A percentile compares a stretch with the other conserved stretches of the same genome.
Evolutionary conservation across 352 stramenopile genomes (phyloP).

Genomic region (Phytophthora agathidicida): DNA sequence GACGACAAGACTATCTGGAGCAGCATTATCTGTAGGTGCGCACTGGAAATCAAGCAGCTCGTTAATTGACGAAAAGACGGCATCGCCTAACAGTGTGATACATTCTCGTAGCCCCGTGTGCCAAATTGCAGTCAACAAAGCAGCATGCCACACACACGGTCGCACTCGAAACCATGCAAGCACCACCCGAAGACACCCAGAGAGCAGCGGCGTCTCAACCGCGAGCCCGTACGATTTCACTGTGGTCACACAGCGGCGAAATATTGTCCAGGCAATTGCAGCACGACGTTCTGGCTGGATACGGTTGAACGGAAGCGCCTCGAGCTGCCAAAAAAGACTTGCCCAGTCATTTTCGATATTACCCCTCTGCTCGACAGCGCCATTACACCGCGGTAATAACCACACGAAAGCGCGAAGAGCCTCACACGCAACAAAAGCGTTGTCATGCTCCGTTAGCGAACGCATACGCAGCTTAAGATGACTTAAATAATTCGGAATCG

Average conservation of each 20-base stretch:
- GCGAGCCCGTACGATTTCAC: conserved; percentile 37
- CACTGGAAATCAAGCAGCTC: conserved; percentile 63
- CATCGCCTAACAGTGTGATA: conserved; percentile 38
- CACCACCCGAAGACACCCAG: conserved; percentile 51
- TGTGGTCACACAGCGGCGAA: conserved; percentile 60
- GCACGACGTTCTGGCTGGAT: conserved; percentile 57
- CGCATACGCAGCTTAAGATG: conserved; percentile 55
- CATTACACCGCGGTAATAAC: conserved; percentile 54
- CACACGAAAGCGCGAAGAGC: conserved; percentile 74
- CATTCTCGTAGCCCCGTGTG: conserved; percentile 57
- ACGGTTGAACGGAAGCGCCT: conserved; percentile 48
- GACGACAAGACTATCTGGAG: conserved; percentile 45
- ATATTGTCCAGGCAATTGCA: conserved; percentile 68
- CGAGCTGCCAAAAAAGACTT: conserved; percentile 51
- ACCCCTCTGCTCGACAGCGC: not conserved
- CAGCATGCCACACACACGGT: conserved; percentile 75
- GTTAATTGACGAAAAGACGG: conserved; percentile 54
- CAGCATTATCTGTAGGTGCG: conserved; percentile 29
- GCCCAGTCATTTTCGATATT: conserved; percentile 41
- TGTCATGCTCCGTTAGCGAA: conserved; percentile 44
- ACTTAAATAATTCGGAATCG: conserved; percentile 43
- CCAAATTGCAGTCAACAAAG: conserved; percentile 65
- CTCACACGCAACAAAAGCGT: conserved; percentile 63
- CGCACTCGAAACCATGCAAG: conserved; percentile 62
- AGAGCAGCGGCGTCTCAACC: conserved; percentile 57